Evolutionary conservation across 1,139 yeast species (phyloP), one percentile per base, ranked within the genome.

Genomic region (Candida glucosophila): DNA sequence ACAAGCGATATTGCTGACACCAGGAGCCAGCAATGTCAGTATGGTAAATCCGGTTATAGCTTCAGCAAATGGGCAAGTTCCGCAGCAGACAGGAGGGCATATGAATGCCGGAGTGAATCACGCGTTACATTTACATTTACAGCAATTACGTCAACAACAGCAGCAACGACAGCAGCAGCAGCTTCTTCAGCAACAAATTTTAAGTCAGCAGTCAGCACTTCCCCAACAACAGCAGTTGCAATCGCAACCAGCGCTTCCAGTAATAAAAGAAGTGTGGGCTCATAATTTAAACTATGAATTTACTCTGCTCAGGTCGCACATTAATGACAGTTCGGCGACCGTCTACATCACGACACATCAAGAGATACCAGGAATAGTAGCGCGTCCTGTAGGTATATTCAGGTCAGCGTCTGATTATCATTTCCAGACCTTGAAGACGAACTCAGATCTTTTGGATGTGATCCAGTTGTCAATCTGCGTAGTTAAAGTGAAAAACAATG

Each of bases 341-440:
- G 46, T 62, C 15, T 72, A 71, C 43, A 72, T 86, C 12, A 76
- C 95, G 2, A 77, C 77, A 27, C 80, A 88, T 42, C 88, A 93
- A 32, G 96, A 90, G 51, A 86, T 90, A 47, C 96, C 96, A 0
- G 98, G 98, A 0, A 83, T 92, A 17, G 82, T 90, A 14, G 95
- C 95, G 2, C 71, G 98, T 39, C 98, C 98, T 8, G 83, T 90
- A 34, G 98, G 98, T n/a, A 75, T 86, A 7, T 90, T 90, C 55
- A 77, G 85, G 43, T 76, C 92, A 6, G 81, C 92, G 9, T 71
- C 83, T 15, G 98, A 90, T 50, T 90, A 86, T 52, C 97, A 90
- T 52, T 90, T 90, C 49, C 98, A 90, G 53, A 90, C 97, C 0
- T 69, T 90, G 55, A 70, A 98, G 44, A 69, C 93, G 7, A 90